Evolutionary conservation across 2,329 filamentous ascomycete genomes (phyloP), one percentile per base, ranked within the genome.

Genomic region (Diaporthe caulivora): DNA sequence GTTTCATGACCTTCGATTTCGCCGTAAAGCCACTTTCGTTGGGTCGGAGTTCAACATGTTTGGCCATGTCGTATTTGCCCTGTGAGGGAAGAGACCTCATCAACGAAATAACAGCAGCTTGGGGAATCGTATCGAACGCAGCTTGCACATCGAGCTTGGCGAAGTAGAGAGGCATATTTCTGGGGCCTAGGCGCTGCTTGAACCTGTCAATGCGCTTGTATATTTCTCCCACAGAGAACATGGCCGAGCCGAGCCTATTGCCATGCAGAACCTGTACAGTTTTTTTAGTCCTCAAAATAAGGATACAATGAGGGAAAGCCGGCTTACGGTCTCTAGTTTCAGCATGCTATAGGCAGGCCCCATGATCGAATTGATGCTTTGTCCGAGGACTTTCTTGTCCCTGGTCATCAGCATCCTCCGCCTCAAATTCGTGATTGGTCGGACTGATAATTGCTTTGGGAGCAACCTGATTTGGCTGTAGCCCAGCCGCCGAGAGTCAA

Each of bases 71-170:
- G 80, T 99, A 99, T 29, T 85, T 84, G 3, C 87, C 82, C 72
- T 93, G 85, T 17, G 84, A 84, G 76, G 82, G 90, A 76, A 89
- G 90, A 69, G 80, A 91, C 73, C 76, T 82, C 76, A 97, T 88
- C 34, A 98, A 85, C 31, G 86, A 81, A 44, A 98, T 80, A 24
- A 98, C 86, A 1, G 91, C 90, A 34, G 88, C 83, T 80, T 98
- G 97, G 0, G 97, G 97, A 57, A 99, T 98, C 0, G 94, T 98
- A 82, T 99, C 97, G 80, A 98, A 99, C 78, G 96, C 97, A 2
- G 94, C 91, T 80, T 94, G 90, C 26, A 99, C 95, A 79, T 99
- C 97, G 17, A 97, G 87, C 81, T 99, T 99, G 74, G 92, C 95
- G 82, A 98, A 97, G 82, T 94, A 98, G 1, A 98, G 83, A 6